These are phyloP conservation scores for Turnera subulata DNA, from an alignment of 345 rosid species.

Conservation along the genomic window DNA sequence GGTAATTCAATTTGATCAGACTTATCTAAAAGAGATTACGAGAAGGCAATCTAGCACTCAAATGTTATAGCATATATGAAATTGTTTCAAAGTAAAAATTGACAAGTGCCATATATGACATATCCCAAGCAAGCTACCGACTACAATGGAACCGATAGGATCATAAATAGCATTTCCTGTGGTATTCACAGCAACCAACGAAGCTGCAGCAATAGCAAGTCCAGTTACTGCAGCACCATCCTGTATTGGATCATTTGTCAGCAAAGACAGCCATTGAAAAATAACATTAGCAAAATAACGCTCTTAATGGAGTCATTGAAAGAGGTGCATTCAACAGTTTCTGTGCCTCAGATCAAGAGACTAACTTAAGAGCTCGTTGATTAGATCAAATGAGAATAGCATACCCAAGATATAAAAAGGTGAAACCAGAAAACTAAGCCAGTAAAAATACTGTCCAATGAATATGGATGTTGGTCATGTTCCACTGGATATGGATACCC, in stretches of 20 bases:
- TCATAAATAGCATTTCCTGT: conserved; percentile 94
- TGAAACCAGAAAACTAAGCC: too few species aligned
- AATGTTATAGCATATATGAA: too few species aligned
- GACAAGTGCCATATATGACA: conserved; percentile 33
- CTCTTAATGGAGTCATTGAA: background rate
- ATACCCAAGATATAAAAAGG: too few species aligned
- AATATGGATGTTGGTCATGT: too few species aligned
- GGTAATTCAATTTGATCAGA: background rate
- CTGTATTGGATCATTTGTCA: conserved; percentile 34
- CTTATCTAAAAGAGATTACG: too few species aligned
- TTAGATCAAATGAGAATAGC: background rate
- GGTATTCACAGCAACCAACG: conserved; percentile 73
- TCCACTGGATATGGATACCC: conserved; percentile 21
- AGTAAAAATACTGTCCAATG: too few species aligned
- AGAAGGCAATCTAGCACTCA: too few species aligned
- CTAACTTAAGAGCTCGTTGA: too few species aligned
- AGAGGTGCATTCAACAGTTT: background rate
- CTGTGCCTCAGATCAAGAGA: background rate
- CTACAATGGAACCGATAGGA: conserved; percentile 87
- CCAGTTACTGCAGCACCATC: conserved; percentile 99
- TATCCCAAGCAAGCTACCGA: conserved; percentile 94
- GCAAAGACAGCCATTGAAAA: background rate
- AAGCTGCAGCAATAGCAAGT: conserved; percentile 83
- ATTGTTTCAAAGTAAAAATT: too few species aligned
- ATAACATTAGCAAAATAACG: background rate